Percentiles rank a stretch among this genome's conserved stretches.
phyloP scores from a whole-genome alignment of 768 basidiomycete species.

The Kwoniella dejecticola region DNA sequence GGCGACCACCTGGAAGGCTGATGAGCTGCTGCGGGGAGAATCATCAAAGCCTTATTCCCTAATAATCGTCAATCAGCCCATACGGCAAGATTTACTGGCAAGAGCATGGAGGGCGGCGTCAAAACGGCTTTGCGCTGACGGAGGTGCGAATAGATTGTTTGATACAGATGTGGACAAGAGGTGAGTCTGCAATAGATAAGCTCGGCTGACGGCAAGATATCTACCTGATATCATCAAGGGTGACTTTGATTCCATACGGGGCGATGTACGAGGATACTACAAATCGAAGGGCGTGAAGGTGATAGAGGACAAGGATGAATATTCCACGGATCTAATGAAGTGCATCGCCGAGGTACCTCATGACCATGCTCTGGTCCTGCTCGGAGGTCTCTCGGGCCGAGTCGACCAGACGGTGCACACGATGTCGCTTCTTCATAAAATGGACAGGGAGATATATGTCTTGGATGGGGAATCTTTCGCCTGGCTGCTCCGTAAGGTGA shows the following conservation, averaged over 20 bases:
- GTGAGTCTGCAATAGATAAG: conserved; percentile 14
- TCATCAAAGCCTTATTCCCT: conserved; percentile 53
- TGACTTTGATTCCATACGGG: conserved; percentile 83
- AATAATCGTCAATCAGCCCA: conserved; percentile 89
- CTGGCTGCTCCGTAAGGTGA: conserved; percentile 80
- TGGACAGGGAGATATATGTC: conserved; percentile 71
- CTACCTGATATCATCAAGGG: conserved; percentile 87
- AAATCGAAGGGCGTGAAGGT: conserved; percentile 65
- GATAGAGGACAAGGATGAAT: conserved; percentile 68
- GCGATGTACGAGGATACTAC: conserved; percentile 74
- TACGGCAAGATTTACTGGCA: conserved; percentile 63
- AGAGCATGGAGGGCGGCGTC: conserved; percentile 49
- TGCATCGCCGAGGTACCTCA: conserved; percentile 65
- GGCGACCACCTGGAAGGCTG: conserved; percentile 12
- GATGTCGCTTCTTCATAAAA: conserved; percentile 78
- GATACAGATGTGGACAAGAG: conserved; percentile 59
- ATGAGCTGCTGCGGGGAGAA: conserved; percentile 18
- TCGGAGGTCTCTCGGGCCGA: conserved; percentile 87
- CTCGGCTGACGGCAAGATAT: conserved; percentile 59
- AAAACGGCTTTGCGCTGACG: conserved; percentile 77
- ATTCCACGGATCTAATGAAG: conserved; percentile 96
- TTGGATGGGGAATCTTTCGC: conserved; percentile 88
- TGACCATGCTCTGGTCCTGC: conserved; percentile 62
- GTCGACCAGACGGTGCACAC: conserved; percentile 93
- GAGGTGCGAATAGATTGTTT: conserved; percentile 80